phyloP scores from a whole-genome alignment of 805 yeast genomes.

The Yamadazyma sp. region DNA sequence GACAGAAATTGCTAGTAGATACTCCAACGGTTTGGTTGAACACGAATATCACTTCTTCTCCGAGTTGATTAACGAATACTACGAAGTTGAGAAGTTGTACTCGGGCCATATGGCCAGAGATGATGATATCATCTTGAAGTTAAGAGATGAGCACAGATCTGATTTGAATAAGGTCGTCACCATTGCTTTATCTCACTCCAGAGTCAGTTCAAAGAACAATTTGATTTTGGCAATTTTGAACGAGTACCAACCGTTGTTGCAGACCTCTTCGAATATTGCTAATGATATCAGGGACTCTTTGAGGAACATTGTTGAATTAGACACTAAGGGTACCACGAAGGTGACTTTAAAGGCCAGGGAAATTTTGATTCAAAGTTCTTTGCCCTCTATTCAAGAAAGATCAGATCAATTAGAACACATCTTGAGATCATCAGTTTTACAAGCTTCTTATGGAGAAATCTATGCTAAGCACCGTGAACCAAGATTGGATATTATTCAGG shows the following conservation, averaged over 20 bases:
- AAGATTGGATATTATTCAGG: constrained; percentile 73
- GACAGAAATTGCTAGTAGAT: constrained; percentile 64
- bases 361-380: constrained; percentile 91
- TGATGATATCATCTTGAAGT: constrained; percentile 81
- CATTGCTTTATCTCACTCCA: constrained; percentile 82
- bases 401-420: constrained; percentile 97
- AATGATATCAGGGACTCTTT: constrained; percentile 67
- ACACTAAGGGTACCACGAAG: constrained; percentile 86
- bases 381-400: constrained; percentile 95
- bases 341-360: constrained; percentile 95
- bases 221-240: constrained; percentile 81
- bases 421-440: constrained; percentile 85
- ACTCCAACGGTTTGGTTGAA: constrained; percentile 70
- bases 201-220: constrained; percentile 91
- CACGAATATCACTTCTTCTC: constrained; percentile 83
- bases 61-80: constrained; percentile 66
- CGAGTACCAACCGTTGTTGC: constrained; percentile 77
- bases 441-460: constrained; percentile 83
- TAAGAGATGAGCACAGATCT: constrained; percentile 85
- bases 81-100: constrained; percentile 74
- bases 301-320: constrained; percentile 81
- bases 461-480: constrained; percentile 78
- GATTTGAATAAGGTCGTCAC: constrained; percentile 71
- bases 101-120: constrained; percentile 78
- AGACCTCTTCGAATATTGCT: constrained; percentile 68